Base-by-base conservation (phyloP, 2,329 filamentous ascomycete species). In the Epichloe scottii region DNA sequence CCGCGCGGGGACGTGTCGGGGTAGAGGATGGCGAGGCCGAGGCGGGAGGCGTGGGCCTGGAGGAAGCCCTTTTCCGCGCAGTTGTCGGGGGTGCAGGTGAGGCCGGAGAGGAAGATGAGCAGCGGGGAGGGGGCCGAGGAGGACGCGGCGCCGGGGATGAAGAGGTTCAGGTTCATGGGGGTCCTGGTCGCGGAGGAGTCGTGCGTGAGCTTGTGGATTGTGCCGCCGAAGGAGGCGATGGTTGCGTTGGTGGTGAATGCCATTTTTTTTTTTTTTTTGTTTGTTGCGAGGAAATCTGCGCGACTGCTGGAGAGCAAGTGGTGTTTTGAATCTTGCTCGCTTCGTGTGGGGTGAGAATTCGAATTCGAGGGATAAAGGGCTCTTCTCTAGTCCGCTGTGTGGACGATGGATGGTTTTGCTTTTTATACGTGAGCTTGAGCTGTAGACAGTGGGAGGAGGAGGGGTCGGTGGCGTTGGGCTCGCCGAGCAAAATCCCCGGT, bases 1-100 rank as follows among this genome's bases (percentile, higher is more conserved):
- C 91, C 91, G 51, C 91, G 82, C 52, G 93, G 93, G 52, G 87
- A 94, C 21, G 93, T 98, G 72, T 98, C 93, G 1, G 93, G 93
- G 71, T 89, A 97, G 50, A 96, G 79, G 52, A 98, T 72, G n/a
- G 93, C 93, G 66, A 98, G 87, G 62, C 87, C 87, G 65, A 83
- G 84, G 60, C 83, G 75, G 52, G 83, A 78, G 46, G 93, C 93
- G 56, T 81, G 79, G 60, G 85, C 81, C 66, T 96, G 90, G 70
- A 98, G 87, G 76, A 96, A 97, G 49, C 90, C 93, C 65, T 86
- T 85, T 62, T 90, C 81, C 34, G 84, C 75, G 63, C 81, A 82
- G 70, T 90, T 90, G 63, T 97, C 90, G 37, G 88, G 89, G 1
- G 89, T 91, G 76, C 93, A 98, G 54, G 93, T 97, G 54, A 98